Base-by-base conservation (phyloP, 1,139 yeast genomes). In the Hyphopichia pseudoburtonii region DNA sequence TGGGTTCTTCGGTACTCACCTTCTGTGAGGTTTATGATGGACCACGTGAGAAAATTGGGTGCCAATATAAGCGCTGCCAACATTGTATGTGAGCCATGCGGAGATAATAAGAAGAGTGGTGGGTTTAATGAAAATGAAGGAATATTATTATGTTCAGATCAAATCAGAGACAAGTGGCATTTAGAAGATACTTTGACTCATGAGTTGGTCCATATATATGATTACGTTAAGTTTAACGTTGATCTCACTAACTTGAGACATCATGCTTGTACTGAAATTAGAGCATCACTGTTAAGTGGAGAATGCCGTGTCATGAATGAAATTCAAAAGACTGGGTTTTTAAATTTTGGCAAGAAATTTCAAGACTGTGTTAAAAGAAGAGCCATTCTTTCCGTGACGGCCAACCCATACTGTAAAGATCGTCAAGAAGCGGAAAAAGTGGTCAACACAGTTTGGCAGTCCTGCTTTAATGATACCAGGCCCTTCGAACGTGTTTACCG, bases 181-280 rank as follows among this genome's bases (percentile, higher is more conserved):
- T 63, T 90, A 41, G 97, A 92, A 57, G 97, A 92, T 54, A 86
- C 95, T 0, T 64, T 92, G 45, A 76, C 97, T 3, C 99, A 92
- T 58, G 99, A 92, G 56, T 71, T 92, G 58, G 82, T 94, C 17
- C 99, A 92, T 61, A 94, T 90, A 37, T 92, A 88, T 61, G 99
- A 92, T 60, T 84, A 89, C 55, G 70, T 88, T 48, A 84, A 88
- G 58, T 92, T 94, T 66, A 71, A 87, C 38, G 88, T 92, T 8
- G 86, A 92, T 57, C 84, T 95, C 82, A 58, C 73, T 39, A 79
- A 92, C 59, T 68, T 94, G 54, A 79, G 80, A 52, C 98, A 92
- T 55, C 98, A 92, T 57, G 98, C 98, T 0, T 94, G 98, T 60
- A 84, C 97, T 1, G 98, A 92, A 62, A 88, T 92, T 36, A 72